Evolutionary conservation across 192 early-diverging fungal species (phyloP), one percentile per base, ranked within the genome.

Genomic region (Paraglomus brasilianum): DNA sequence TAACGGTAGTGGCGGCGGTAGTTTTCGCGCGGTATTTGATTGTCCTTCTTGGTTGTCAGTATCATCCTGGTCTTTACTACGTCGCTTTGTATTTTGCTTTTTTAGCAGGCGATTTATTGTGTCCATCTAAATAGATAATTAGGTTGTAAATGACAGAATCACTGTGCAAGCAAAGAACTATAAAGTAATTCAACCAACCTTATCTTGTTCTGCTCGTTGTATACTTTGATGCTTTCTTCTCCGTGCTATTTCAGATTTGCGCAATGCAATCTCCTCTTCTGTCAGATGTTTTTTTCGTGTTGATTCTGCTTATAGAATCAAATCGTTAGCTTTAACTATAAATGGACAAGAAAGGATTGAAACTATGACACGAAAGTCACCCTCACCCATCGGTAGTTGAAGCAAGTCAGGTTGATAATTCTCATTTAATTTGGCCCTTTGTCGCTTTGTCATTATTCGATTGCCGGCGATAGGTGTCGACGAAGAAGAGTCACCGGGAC

Each of bases 71-170:
- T 83, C 84, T 40, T 80, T 80, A 5, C 81, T 71, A 69, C 84
- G 82, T 69, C 78, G 85, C 69, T 90, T 92, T 7, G 86, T 85
- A 8, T 88, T 83, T 74, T 92, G 91, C 69, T 92, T 92, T 72
- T 92, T 92, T 43, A 92, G 78, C 11, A 92, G 75, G n/a, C 88
- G 78, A 71, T 92, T 91, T 60, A 92, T 90, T 1, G 89, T 92
- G 56, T 92, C 91, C 61, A 78, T 79, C 75, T 88, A 80, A n/a
- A 75, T 9, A 56, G n/a, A 10, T 19, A 17, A 45, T 56, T 53
- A 8, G 0, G 1, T 15, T 11, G 17, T 40, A 19, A 59, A 59
- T 40, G 17, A 59, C 42, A 40, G 6, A 17, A 40, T 0, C 2
- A 59, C 7, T 22, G 30, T 39, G 11, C n/a, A 42, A 38, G 17